Evolutionary conservation across 129 eudicot species (phyloP).

Genomic region (Helichrysum umbraculigerum): DNA sequence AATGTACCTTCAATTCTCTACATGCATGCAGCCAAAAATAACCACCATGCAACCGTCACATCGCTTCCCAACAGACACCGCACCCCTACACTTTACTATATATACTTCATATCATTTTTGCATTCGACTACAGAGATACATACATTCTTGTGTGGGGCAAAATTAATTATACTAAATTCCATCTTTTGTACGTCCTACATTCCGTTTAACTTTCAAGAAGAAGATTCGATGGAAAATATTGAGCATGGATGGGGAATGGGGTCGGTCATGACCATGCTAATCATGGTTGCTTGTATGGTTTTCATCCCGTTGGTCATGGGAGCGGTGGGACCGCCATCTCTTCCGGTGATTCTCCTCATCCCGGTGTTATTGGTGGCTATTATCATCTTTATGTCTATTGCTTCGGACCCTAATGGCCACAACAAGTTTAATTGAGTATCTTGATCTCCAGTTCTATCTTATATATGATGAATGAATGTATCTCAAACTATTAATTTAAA

Average conservation of each 20-base stretch:
- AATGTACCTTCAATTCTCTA: too few relatives aligned
- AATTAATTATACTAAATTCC: too few relatives aligned
- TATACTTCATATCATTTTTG: too few relatives aligned
- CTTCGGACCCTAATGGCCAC: constrained; percentile 21
- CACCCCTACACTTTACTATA: too few relatives aligned
- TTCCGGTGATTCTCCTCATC: constrained; percentile 27
- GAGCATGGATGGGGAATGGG: constrained; percentile 46
- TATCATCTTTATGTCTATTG: constrained; percentile 32
- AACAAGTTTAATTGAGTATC: background rate
- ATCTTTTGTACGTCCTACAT: too few relatives aligned
- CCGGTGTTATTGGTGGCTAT: constrained; percentile 43
- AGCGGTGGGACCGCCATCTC: constrained; percentile 47
- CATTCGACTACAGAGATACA: too few relatives aligned
- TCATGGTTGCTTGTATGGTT: constrained; percentile 30
- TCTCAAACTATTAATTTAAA: background rate
- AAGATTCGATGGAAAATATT: background rate
- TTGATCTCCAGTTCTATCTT: background rate
- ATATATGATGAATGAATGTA: background rate
- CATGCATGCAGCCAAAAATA: too few relatives aligned
- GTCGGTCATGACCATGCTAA: constrained; percentile 38
- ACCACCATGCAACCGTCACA: too few relatives aligned
- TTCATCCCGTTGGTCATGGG: constrained; percentile 49
- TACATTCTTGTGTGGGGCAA: too few relatives aligned
- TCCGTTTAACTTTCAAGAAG: too few relatives aligned
- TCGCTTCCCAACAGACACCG: too few relatives aligned